phyloP scores from a whole-genome alignment of 805 yeast species.

The Candida hungchunana region DNA sequence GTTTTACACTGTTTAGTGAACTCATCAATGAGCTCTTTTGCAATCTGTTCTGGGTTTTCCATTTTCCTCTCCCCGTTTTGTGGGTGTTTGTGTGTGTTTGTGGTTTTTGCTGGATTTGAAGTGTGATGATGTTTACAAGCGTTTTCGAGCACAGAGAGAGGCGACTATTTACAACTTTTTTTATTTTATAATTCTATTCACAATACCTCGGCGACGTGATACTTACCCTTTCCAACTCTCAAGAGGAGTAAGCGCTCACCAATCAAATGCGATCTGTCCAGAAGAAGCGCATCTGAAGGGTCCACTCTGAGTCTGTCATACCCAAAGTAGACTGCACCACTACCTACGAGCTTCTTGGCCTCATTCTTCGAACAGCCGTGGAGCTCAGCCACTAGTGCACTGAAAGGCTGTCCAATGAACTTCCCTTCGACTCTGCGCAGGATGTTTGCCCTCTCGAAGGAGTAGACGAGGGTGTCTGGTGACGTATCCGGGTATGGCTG shows the following conservation, averaged over 20 bases:
- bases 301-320: slow-evolving; percentile 49
- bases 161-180: too few relatives aligned
- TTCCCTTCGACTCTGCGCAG: slow-evolving; percentile 37
- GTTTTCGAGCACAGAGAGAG: too few relatives aligned
- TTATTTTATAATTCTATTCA: too few relatives aligned
- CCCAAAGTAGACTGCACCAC: slow-evolving; percentile 76
- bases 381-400: slow-evolving; percentile 47
- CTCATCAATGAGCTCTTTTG: too few relatives aligned
- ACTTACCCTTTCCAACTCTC: slow-evolving; percentile 71
- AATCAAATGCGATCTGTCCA: slow-evolving; percentile 47
- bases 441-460: slow-evolving; percentile 58
- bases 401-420: slow-evolving; percentile 39
- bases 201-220: slow-evolving; percentile 45
- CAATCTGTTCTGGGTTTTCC: too few relatives aligned
- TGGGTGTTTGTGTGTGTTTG: too few relatives aligned
- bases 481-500: slow-evolving; percentile 43
- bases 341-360: slow-evolving; percentile 54
- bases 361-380: slow-evolving; percentile 50
- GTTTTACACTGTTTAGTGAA: too few relatives aligned
- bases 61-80: too few relatives aligned
- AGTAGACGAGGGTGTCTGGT: slow-evolving; percentile 46
- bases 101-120: too few relatives aligned
- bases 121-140: too few relatives aligned
- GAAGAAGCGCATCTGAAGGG: slow-evolving; percentile 44
- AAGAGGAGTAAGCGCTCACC: slow-evolving; percentile 59